Conservation (phyloP, 371 early-diverging fungal genomes). For the Actinomortierella ambigua region DNA sequence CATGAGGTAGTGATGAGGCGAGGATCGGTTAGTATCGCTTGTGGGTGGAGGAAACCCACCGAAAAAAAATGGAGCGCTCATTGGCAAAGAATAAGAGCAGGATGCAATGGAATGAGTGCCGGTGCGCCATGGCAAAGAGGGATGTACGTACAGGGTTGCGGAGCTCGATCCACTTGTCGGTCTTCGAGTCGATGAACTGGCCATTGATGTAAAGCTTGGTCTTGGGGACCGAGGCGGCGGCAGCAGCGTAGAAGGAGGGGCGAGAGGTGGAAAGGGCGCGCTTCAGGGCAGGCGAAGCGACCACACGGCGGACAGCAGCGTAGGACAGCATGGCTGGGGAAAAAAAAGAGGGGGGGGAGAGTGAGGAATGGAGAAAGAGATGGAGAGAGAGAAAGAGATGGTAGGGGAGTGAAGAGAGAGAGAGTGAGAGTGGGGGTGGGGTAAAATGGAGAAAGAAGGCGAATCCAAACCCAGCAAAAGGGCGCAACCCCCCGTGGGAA, state of each 20-base stretch:
- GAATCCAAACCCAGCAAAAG: neutral
- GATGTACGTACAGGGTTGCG: constrained; percentile 80
- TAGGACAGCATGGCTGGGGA: constrained; percentile 25
- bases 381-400: neutral
- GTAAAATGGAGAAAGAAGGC: neutral
- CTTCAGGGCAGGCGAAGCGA: constrained; percentile 39
- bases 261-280: constrained; percentile 38
- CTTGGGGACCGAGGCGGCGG: constrained; percentile 51
- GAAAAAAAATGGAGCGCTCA: neutral
- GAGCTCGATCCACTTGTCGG: constrained; percentile 88
- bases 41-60: neutral
- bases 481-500: constrained; percentile 9
- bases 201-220: constrained; percentile 90
- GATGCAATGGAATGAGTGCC: too few relatives aligned
- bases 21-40: neutral
- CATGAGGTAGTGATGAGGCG: neutral
- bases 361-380: neutral
- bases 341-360: neutral
- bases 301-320: constrained; percentile 42
- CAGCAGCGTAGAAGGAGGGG: constrained; percentile 23
- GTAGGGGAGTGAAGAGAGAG: neutral
- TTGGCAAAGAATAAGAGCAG: neutral
- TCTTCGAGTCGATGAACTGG: constrained; percentile 88
- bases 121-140: neutral
- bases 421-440: constrained; percentile 1